Evolutionary conservation across 2,329 filamentous ascomycete genomes (phyloP).

Genomic region (Lecanicillium sp.): DNA sequence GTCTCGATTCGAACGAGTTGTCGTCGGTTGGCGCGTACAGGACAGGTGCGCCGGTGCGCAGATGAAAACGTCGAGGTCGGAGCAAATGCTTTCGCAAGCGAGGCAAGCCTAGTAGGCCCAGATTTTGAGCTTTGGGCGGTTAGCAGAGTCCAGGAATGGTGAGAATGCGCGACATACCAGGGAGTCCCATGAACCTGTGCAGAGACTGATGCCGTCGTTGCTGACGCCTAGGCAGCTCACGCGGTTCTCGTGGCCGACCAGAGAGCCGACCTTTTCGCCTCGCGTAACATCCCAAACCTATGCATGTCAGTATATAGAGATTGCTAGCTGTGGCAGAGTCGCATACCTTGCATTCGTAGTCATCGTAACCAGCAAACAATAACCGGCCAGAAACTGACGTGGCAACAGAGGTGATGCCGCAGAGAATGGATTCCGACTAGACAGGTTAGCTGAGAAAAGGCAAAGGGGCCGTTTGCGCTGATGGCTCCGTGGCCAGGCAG

Average conservation of each 20-base stretch:
- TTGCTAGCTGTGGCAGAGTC: neutral
- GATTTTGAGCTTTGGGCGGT: slow-evolving; percentile 65
- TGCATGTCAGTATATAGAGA: slow-evolving; percentile 16
- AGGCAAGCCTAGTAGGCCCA: slow-evolving; percentile 64
- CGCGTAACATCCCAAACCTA: slow-evolving; percentile 97
- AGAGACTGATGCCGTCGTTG: slow-evolving; percentile 98
- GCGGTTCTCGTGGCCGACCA: slow-evolving; percentile 96
- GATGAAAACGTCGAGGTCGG: slow-evolving; percentile 22
- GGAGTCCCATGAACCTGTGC: slow-evolving; percentile 99
- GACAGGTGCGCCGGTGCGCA: slow-evolving; percentile 5
- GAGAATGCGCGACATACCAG: slow-evolving; percentile 61
- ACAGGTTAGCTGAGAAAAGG: slow-evolving; percentile 20
- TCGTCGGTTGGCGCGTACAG: neutral
- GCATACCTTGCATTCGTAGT: slow-evolving; percentile 98
- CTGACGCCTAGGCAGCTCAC: slow-evolving; percentile 98
- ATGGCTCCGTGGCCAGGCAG: no score
- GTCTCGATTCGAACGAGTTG: slow-evolving; percentile 2
- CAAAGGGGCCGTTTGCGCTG: no score
- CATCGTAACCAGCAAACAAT: slow-evolving; percentile 95
- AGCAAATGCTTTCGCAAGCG: slow-evolving; percentile 21
- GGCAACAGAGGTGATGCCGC: slow-evolving; percentile 95
- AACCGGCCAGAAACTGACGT: slow-evolving; percentile 95
- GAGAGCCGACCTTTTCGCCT: slow-evolving; percentile 92
- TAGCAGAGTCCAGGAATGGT: slow-evolving; percentile 24
- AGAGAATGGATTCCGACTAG: slow-evolving; percentile 93